A percentile compares a stretch with the other conserved stretches of the same genome.
phyloP scores from a whole-genome alignment of 202 grass and related monocot genomes.

The Brachypodium distachyon region DNA sequence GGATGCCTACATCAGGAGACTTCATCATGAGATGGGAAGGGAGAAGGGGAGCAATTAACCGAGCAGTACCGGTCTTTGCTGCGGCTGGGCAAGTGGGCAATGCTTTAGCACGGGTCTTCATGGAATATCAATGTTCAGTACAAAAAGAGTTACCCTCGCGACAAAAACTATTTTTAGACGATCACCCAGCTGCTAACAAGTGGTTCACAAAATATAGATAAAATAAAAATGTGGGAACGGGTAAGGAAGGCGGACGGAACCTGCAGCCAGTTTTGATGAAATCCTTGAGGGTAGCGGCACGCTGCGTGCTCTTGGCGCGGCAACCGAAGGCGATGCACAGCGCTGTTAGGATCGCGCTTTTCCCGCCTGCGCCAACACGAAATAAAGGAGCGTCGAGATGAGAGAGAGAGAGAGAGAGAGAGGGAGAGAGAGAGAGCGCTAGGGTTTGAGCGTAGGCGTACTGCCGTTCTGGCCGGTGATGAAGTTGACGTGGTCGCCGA shows the following conservation, averaged over 20 bases:
- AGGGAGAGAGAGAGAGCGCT: not conserved
- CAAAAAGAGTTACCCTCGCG: not conserved
- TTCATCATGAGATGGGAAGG: too few species aligned
- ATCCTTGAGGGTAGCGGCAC: slow-evolving; percentile 69
- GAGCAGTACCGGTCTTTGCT: too few species aligned
- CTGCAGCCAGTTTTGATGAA: slow-evolving; percentile 95
- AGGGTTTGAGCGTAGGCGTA: slow-evolving; percentile 31
- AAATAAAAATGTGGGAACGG: not conserved
- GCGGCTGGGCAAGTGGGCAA: too few species aligned
- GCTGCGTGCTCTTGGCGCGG: slow-evolving; percentile 82
- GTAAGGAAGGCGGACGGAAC: slow-evolving; percentile 6
- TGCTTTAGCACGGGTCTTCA: too few species aligned
- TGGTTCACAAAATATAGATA: not conserved
- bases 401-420: not conserved
- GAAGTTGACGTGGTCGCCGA: slow-evolving; percentile 73
- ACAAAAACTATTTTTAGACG: not conserved
- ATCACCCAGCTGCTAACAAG: not conserved
- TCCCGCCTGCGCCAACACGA: slow-evolving; percentile 39
- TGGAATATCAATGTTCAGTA: too few species aligned
- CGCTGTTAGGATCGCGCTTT: slow-evolving; percentile 91
- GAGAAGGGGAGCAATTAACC: too few species aligned
- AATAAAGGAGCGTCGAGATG: not conserved
- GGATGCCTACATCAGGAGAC: too few species aligned
- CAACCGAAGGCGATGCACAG: slow-evolving; percentile 80
- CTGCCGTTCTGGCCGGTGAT: slow-evolving; percentile 94